Evolutionary conservation across 495 filamentous ascomycete species (phyloP), one percentile per base, ranked within the genome.

Genomic region (Oleoguttula mirabilis): DNA sequence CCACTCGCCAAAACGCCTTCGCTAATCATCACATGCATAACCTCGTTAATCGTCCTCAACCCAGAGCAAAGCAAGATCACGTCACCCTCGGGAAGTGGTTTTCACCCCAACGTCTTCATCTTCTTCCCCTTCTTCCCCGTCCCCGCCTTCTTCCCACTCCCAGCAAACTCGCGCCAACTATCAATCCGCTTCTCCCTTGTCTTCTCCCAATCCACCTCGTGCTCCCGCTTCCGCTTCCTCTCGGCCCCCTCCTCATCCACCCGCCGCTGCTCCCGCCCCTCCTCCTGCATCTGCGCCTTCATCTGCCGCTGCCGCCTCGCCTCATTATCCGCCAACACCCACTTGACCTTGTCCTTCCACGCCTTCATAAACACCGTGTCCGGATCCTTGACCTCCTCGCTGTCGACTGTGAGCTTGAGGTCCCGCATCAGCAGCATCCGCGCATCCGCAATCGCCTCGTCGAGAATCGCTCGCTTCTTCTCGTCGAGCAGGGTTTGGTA

Each of bases 221-320:
- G 77, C 58, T 96, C 86, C 38, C 92, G 70, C 72, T 94, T 95
- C 46, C 87, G 69, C 69, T 95, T 95, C 51, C 90, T 72, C 55
- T 70, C 75, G 57, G 86, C 84, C 12, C 82, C 35, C 65, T 96
- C 92, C 61, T 88, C 84, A 10, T 96, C 90, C 54, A 73, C 77
- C 59, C 80, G 82, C 57, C 78, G 74, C 70, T 92, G 77, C 70
- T 92, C 81, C 41, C 92, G 70, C 25, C 90, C 90, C 60, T 99
- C 90, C 66, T 99, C 90, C 59, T 90, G 84, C 80, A 96, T 76
- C 66, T 87, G 82, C 47, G 83, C 92, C 69, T 94, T 92, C 56
- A 84, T 44, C 71, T 94, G 87, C 54, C 84, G 77, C 44, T 84
- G 72, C 34, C 84, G 67, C 22, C 87, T 72, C 55, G 84, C 69